Conservation (phyloP, 73 alveolate species). For the Paramecium sexaurelia region DNA sequence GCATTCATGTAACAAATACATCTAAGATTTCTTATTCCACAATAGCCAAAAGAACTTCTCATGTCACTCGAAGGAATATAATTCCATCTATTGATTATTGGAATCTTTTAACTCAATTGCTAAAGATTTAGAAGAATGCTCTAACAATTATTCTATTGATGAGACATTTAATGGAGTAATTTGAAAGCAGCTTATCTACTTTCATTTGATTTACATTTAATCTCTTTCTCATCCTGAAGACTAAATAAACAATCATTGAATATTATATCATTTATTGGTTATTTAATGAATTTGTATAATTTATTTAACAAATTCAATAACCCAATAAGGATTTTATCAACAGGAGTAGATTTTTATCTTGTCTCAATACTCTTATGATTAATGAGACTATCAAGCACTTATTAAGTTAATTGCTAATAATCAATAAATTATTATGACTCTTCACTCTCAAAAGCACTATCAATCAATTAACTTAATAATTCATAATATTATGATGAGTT, state of each 20-base stretch:
- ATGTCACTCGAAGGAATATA: slow-evolving; percentile 83
- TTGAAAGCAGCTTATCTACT: slow-evolving; percentile 71
- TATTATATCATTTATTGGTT: slow-evolving; percentile 43
- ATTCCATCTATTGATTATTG: slow-evolving; percentile 78
- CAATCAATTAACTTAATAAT: slow-evolving; percentile 66
- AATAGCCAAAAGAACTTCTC: slow-evolving; percentile 67
- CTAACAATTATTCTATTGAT: not conserved
- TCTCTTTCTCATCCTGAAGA: slow-evolving; percentile 50
- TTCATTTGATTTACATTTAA: slow-evolving; percentile 67
- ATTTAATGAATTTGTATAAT: slow-evolving; percentile 20
- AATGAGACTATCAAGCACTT: slow-evolving; percentile 27
- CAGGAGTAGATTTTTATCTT: slow-evolving; percentile 43
- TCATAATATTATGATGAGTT: slow-evolving; percentile 69
- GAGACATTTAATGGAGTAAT: not conserved
- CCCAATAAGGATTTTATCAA: slow-evolving; percentile 71
- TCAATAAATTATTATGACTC: slow-evolving; percentile 64
- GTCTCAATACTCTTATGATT: slow-evolving; percentile 63
- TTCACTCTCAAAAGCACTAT: slow-evolving; percentile 44
- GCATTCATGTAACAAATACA: slow-evolving; percentile 97
- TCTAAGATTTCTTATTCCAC: slow-evolving; percentile 91
- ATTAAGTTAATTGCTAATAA: slow-evolving; percentile 28
- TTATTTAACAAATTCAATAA: slow-evolving; percentile 48
- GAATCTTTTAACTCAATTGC: slow-evolving; percentile 66
- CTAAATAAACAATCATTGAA: slow-evolving; percentile 63
- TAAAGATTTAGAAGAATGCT: not conserved